Evolutionary conservation across 257 asterid species (phyloP).

Genomic region (Fraxinus cuspidata): DNA sequence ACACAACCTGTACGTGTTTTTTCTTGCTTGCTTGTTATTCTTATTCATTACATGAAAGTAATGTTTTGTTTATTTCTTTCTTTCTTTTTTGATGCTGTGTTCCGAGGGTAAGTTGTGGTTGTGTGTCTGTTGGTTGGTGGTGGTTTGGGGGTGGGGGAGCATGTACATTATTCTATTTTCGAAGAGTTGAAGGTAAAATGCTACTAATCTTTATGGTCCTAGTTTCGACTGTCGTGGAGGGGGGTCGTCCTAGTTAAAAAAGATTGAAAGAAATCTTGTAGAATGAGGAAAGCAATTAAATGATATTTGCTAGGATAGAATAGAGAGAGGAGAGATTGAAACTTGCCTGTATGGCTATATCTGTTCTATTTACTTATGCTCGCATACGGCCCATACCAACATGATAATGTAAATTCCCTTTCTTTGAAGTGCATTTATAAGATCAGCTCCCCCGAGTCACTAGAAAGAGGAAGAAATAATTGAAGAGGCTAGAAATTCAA

Average conservation of each 20-base stretch:
- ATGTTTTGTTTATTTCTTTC: neutral
- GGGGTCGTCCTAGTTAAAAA: neutral
- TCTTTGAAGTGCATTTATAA: too few species aligned
- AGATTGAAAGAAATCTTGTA: neutral
- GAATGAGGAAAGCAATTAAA: neutral
- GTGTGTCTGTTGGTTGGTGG: too few species aligned
- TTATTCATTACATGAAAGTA: neutral
- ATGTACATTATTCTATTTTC: neutral
- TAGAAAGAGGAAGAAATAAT: too few species aligned
- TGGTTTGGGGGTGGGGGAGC: neutral
- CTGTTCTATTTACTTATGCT: too few species aligned
- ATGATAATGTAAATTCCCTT: too few species aligned
- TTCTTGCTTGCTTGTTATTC: neutral
- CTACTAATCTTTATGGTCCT: neutral
- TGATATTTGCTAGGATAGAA: neutral
- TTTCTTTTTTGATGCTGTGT: neutral
- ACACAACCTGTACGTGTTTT: conserved; percentile 28
- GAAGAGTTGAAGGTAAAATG: neutral
- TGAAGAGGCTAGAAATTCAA: too few species aligned
- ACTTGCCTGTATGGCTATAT: neutral
- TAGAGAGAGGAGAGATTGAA: neutral
- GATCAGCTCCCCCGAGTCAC: too few species aligned
- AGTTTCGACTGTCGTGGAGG: neutral
- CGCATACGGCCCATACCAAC: too few species aligned
- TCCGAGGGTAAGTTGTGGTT: neutral